A percentile compares a stretch with the other conserved stretches of the same genome.
Conservation (phyloP, 495 filamentous ascomycete genomes). For the Tuber brumale region DNA sequence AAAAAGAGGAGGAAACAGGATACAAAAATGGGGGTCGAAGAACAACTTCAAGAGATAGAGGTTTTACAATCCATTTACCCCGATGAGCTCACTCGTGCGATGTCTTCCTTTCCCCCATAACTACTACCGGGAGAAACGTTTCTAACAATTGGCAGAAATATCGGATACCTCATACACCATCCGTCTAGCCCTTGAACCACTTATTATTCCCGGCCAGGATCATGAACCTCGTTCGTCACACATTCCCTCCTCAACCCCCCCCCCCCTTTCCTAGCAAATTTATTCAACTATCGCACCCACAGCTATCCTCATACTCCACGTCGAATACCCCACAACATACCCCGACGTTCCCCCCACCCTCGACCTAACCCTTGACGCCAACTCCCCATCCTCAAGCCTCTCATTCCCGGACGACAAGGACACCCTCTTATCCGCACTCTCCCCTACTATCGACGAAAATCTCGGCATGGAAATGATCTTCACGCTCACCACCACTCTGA, state of each 20-base stretch:
- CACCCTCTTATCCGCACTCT: slow-evolving; percentile 59
- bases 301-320: slow-evolving; percentile 67
- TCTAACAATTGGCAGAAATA: slow-evolving; percentile 55
- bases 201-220: slow-evolving; percentile 46
- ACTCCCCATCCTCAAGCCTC: slow-evolving; percentile 42
- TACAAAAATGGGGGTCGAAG: slow-evolving; percentile 76
- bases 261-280: neutral
- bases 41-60: slow-evolving; percentile 91
- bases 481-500: slow-evolving; percentile 75
- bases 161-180: slow-evolving; percentile 81
- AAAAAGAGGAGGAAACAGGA: neutral
- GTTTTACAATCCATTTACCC: slow-evolving; percentile 97
- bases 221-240: slow-evolving; percentile 46
- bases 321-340: slow-evolving; percentile 79
- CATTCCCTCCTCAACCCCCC: neutral
- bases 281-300: slow-evolving; percentile 12
- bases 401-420: slow-evolving; percentile 63
- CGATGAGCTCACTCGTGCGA: slow-evolving; percentile 84
- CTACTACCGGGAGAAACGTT: slow-evolving; percentile 20
- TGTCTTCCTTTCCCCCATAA: slow-evolving; percentile 9
- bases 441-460: slow-evolving; percentile 73
- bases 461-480: slow-evolving; percentile 98
- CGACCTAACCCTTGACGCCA: slow-evolving; percentile 57
- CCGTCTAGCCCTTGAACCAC: slow-evolving; percentile 68
- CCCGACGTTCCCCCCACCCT: slow-evolving; percentile 77